phyloP scores from a whole-genome alignment of 2,329 filamentous ascomycete genomes.

The Penicillium sp. region DNA sequence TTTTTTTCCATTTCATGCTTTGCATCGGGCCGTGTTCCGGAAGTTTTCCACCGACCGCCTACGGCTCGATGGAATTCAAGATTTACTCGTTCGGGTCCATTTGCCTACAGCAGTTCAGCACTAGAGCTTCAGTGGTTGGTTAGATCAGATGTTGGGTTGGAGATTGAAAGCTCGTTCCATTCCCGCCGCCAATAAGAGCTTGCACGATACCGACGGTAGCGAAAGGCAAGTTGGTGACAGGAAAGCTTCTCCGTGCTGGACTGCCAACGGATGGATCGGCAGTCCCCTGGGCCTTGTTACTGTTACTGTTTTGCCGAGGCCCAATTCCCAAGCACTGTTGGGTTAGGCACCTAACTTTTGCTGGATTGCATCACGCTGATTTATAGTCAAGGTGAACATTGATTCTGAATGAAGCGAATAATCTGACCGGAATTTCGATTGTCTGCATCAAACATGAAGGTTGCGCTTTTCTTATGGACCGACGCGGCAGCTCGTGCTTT shows the following conservation, averaged over 20 bases:
- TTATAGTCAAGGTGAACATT: background rate
- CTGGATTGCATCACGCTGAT: background rate
- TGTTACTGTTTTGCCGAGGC: background rate
- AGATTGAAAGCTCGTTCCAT: background rate
- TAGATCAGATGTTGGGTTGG: background rate
- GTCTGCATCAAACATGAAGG: background rate
- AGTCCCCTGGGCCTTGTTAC: background rate
- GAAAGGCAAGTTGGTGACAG: background rate
- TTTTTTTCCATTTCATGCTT: background rate
- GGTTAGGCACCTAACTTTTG: background rate
- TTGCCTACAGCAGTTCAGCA: background rate
- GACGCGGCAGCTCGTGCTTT: slow-evolving; percentile 14
- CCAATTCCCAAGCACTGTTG: background rate
- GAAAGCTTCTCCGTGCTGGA: background rate
- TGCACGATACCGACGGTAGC: slow-evolving; percentile 14
- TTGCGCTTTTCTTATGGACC: slow-evolving; percentile 10
- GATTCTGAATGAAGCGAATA: background rate
- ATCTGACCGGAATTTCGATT: background rate
- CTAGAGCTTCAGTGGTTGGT: background rate
- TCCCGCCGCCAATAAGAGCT: background rate
- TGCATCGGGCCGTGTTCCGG: slow-evolving; percentile 24
- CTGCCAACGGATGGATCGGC: background rate
- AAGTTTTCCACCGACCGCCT: slow-evolving; percentile 20
- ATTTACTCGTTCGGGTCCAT: slow-evolving; percentile 23
- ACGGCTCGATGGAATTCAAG: slow-evolving; percentile 14